phyloP scores from a whole-genome alignment of 805 yeast species.

The Nakazawaea wickerhamii region DNA sequence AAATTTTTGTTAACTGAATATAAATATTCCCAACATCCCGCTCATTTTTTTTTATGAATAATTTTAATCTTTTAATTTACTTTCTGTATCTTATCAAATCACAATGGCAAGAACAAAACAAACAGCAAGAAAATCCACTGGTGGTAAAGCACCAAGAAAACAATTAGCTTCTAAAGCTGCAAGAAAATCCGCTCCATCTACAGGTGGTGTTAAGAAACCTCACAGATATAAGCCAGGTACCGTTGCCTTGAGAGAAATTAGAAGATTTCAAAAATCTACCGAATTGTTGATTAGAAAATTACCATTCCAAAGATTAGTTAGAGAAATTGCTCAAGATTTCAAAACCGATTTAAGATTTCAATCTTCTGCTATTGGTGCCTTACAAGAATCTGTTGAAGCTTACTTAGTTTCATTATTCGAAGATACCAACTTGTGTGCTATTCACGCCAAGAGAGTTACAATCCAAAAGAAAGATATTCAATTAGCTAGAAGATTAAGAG shows the following conservation, averaged over 20 bases:
- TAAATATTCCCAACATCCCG: too few relatives aligned
- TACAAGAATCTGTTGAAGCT: constrained; percentile 98
- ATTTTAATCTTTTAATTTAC: constrained; percentile 1
- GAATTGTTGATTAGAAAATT: constrained; percentile 92
- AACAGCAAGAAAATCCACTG: constrained; percentile 92
- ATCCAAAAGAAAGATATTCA: constrained; percentile 98
- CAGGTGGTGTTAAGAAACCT: constrained; percentile 92
- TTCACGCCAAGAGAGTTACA: constrained; percentile 98
- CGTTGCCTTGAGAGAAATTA: constrained; percentile 92
- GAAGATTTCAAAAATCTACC: constrained; percentile 96
- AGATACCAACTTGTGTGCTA: constrained; percentile 97
- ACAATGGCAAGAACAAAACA: constrained; percentile 90
- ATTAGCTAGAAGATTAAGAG: constrained; percentile 96
- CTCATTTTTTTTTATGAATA: too few relatives aligned
- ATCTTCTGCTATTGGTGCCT: constrained; percentile 94
- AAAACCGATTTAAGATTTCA: constrained; percentile 94
- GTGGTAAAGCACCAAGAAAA: constrained; percentile 96
- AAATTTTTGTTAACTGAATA: too few relatives aligned
- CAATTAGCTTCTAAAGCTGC: constrained; percentile 91
- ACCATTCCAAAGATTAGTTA: constrained; percentile 95
- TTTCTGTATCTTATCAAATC: constrained; percentile 17
- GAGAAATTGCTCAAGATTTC: constrained; percentile 94
- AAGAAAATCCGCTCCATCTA: constrained; percentile 87
- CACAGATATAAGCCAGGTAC: constrained; percentile 98
- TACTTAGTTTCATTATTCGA: constrained; percentile 93